phyloP scores from a whole-genome alignment of 306 rosid genomes.

The Purshia tridentata region DNA sequence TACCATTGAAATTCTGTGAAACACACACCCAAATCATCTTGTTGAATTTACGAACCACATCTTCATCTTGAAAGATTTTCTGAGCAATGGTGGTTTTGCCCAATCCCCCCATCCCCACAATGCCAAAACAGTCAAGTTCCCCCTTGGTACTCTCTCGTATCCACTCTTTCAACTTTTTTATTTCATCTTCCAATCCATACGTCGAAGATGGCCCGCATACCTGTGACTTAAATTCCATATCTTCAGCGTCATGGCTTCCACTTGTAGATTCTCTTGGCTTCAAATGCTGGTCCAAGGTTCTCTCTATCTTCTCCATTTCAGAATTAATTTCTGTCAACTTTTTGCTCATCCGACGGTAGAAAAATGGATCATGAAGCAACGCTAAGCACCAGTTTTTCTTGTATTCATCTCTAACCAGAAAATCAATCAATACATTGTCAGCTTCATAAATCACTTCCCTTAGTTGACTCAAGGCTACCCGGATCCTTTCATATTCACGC shows the following conservation, averaged over 20 bases:
- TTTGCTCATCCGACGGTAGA: conserved; percentile 3
- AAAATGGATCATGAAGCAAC: background rate
- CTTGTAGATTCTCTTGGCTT: too few relatives aligned
- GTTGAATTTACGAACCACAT: background rate
- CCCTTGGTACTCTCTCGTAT: background rate
- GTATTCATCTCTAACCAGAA: conserved; percentile 14
- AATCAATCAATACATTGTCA: conserved; percentile 17
- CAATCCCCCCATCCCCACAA: conserved; percentile 15
- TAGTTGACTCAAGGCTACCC: background rate
- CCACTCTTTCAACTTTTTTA: conserved; percentile 3
- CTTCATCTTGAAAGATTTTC: conserved; percentile 3
- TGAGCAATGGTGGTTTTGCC: background rate
- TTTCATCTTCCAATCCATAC: conserved; percentile 10
- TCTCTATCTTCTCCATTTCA: conserved; percentile 4
- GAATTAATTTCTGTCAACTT: conserved; percentile 14
- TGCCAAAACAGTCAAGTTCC: background rate
- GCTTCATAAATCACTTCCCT: conserved; percentile 13
- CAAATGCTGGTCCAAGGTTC: background rate
- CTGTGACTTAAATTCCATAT: background rate
- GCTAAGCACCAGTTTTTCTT: background rate
- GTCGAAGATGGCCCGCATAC: background rate
- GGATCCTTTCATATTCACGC: background rate
- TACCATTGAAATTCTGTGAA: background rate
- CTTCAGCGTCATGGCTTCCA: too few relatives aligned
- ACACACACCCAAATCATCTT: conserved; percentile 17